A percentile compares a stretch with the other conserved stretches of the same genome.
Evolutionary conservation across 1,284 basidiomycete genomes (phyloP).

Genomic region (Irpex rosettiformis): DNA sequence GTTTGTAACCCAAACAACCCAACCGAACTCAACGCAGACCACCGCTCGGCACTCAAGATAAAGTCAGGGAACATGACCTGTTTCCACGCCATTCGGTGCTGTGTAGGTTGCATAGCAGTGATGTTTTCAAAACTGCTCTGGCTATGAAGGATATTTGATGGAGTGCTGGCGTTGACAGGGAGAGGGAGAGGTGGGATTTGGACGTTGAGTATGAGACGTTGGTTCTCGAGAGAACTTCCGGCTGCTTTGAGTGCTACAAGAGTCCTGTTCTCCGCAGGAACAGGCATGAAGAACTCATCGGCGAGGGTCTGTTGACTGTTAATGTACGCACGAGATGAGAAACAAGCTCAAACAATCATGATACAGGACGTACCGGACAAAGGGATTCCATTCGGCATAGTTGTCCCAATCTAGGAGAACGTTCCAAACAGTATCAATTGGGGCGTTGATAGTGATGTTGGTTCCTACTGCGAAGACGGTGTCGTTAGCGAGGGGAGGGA

Average conservation of each 20-base stretch:
- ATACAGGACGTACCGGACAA: not conserved
- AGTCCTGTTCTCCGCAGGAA: not conserved
- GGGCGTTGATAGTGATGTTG: not conserved
- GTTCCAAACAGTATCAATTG: not conserved
- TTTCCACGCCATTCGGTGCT: not conserved
- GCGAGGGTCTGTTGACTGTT: not conserved
- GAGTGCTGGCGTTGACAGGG: not conserved
- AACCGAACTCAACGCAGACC: not conserved
- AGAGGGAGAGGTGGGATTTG: not conserved
- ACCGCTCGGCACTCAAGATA: not conserved
- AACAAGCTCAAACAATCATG: not conserved
- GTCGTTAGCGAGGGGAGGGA: not conserved
- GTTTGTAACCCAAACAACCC: not conserved
- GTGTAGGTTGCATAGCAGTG: not conserved
- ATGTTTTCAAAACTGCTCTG: not conserved
- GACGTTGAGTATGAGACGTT: not conserved
- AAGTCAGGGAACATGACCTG: not conserved
- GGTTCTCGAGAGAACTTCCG: not conserved
- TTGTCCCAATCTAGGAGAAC: not conserved
- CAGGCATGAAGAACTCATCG: not conserved
- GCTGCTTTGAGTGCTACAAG: not conserved
- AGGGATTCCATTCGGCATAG: not conserved
- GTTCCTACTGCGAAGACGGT: not conserved
- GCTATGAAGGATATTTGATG: not conserved
- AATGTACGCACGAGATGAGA: not conserved